phyloP scores from a whole-genome alignment of 2,329 filamentous ascomycete species.

The Paecilomyces dactylethromorphus region DNA sequence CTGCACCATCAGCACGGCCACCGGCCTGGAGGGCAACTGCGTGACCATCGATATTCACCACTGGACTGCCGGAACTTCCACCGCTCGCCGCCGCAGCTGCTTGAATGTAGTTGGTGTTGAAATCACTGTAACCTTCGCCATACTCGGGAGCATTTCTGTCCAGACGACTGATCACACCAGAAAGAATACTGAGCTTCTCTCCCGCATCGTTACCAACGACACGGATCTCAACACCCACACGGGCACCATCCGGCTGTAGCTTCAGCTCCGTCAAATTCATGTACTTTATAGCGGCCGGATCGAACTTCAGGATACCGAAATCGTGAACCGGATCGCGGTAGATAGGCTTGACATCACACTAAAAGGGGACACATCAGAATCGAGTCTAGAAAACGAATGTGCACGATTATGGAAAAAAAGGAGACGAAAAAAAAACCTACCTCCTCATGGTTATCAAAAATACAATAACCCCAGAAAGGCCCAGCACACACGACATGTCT shows the following conservation, averaged over 20 bases:
- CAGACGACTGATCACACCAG: slow-evolving; percentile 90
- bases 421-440: slow-evolving; percentile 27
- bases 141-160: slow-evolving; percentile 97
- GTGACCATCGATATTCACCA: slow-evolving; percentile 89
- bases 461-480: slow-evolving; percentile 95
- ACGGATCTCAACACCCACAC: slow-evolving; percentile 86
- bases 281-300: slow-evolving; percentile 93
- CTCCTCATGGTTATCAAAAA: slow-evolving; percentile 97
- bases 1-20: slow-evolving; percentile 86
- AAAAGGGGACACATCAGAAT: slow-evolving; percentile 16
- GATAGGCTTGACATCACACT: slow-evolving; percentile 91
- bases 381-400: neutral
- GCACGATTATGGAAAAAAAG: neutral
- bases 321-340: slow-evolving; percentile 98
- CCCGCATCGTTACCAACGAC: slow-evolving; percentile 98
- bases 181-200: slow-evolving; percentile 96
- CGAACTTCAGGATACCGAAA: slow-evolving; percentile 94
- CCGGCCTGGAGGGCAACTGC: slow-evolving; percentile 92
- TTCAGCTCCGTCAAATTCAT: slow-evolving; percentile 80
- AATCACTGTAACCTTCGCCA: slow-evolving; percentile 95
- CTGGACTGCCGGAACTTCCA: slow-evolving; percentile 95
- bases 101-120: slow-evolving; percentile 95
- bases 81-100: slow-evolving; percentile 94
- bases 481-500: slow-evolving; percentile 91
- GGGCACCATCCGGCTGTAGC: slow-evolving; percentile 76